Percentiles rank a stretch among this genome's conserved stretches.
Conservation (phyloP, 495 filamentous ascomycete species). For the Penicillium samsonianum region DNA sequence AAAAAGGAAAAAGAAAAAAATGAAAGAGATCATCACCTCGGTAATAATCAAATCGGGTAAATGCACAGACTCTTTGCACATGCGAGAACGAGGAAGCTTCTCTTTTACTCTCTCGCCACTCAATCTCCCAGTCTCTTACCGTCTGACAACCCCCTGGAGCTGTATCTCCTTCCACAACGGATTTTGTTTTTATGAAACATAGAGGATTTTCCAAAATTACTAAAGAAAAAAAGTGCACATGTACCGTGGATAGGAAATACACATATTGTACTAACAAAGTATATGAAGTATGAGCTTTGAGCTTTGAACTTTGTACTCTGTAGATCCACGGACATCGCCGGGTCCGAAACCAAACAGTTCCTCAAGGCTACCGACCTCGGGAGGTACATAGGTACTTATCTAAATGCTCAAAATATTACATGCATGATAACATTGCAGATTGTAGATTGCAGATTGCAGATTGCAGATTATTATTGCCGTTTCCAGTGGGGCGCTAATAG, state of each 20-base stretch:
- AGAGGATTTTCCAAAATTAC: neutral
- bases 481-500: neutral
- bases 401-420: neutral
- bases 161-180: slow-evolving; percentile 25
- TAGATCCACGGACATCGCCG: slow-evolving; percentile 17
- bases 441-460: neutral
- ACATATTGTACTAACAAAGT: too few relatives aligned
- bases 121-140: neutral
- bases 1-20: neutral
- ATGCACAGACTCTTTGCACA: slow-evolving; percentile 21
- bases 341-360: slow-evolving; percentile 10
- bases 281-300: too few relatives aligned
- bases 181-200: neutral
- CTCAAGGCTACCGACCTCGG: neutral
- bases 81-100: slow-evolving; percentile 1
- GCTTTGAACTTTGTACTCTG: neutral
- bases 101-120: neutral
- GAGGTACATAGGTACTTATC: neutral
- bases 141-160: slow-evolving; percentile 12
- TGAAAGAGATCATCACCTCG: neutral
- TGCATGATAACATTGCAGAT: slow-evolving; percentile 1
- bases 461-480: neutral
- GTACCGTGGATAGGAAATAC: too few relatives aligned
- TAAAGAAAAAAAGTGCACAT: neutral
- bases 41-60: slow-evolving; percentile 29